Conservation (phyloP, 2,329 filamentous ascomycete species). For the Aspergillus arachidicola region DNA sequence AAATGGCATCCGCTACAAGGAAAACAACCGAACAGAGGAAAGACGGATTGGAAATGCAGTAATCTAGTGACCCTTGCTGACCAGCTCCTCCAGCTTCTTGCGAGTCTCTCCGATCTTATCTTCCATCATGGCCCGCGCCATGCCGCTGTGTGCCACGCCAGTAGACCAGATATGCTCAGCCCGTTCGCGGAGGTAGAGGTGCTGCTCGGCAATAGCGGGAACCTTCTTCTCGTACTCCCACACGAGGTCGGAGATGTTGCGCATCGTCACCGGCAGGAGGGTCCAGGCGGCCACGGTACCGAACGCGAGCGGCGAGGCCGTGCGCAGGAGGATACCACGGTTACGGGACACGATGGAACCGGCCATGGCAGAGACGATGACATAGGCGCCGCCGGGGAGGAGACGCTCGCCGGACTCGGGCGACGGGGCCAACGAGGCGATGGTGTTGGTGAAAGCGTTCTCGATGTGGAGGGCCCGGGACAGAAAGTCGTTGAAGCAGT, state of each 20-base stretch:
- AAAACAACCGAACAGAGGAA: slow-evolving; percentile 11
- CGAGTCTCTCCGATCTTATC: slow-evolving; percentile 77
- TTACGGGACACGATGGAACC: slow-evolving; percentile 89
- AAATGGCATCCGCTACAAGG: slow-evolving; percentile 15
- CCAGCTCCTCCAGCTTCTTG: slow-evolving; percentile 82
- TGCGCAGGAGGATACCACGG: slow-evolving; percentile 80
- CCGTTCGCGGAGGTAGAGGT: slow-evolving; percentile 70
- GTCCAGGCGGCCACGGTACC: slow-evolving; percentile 82
- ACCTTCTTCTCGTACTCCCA: slow-evolving; percentile 94
- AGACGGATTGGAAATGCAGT: not conserved
- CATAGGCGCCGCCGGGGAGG: slow-evolving; percentile 87
- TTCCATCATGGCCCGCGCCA: slow-evolving; percentile 73
- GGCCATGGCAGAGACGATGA: slow-evolving; percentile 91
- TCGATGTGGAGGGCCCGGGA: slow-evolving; percentile 82
- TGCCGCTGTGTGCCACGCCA: slow-evolving; percentile 71
- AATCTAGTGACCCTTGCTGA: slow-evolving; percentile 80
- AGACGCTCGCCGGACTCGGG: slow-evolving; percentile 84
- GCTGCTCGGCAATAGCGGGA: slow-evolving; percentile 79
- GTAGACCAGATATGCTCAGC: slow-evolving; percentile 71
- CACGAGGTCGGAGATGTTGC: slow-evolving; percentile 79
- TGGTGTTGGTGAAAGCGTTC: slow-evolving; percentile 83
- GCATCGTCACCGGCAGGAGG: slow-evolving; percentile 84
- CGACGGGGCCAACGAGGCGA: slow-evolving; percentile 84
- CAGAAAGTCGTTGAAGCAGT: slow-evolving; percentile 79
- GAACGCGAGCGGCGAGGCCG: slow-evolving; percentile 73